A percentile compares a stretch with the other conserved stretches of the same genome.
Evolutionary conservation across 257 asterid genomes (phyloP).

Genomic region (Solanum medicagineum): DNA sequence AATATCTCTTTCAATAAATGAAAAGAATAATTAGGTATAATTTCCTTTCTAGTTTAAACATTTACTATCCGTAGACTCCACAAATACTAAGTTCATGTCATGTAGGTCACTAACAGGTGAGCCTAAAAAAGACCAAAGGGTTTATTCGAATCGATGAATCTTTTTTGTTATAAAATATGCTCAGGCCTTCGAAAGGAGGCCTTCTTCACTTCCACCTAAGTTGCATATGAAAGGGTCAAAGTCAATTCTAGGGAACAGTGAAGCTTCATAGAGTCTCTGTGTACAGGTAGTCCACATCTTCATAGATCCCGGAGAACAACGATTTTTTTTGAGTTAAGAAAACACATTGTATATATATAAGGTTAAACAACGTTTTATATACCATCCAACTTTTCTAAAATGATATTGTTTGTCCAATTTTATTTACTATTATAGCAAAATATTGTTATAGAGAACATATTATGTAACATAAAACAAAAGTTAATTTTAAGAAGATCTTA

Average conservation of each 20-base stretch:
- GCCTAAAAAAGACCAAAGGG: neutral
- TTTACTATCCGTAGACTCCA: neutral
- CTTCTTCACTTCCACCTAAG: too few species aligned
- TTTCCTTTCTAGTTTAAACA: neutral
- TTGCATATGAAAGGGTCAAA: too few species aligned
- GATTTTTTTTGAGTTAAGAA: too few species aligned
- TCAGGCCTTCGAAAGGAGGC: too few species aligned
- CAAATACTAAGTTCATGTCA: neutral
- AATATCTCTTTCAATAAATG: neutral
- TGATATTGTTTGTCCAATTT: fast-evolving
- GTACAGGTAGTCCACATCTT: too few species aligned
- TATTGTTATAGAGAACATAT: neutral
- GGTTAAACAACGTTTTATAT: neutral
- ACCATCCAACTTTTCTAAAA: neutral
- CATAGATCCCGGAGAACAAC: too few species aligned
- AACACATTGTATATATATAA: too few species aligned
- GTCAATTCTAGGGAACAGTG: too few species aligned
- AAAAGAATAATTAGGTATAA: neutral
- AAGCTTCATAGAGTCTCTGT: too few species aligned
- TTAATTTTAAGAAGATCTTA: neutral
- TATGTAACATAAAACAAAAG: neutral
- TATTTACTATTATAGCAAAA: fast-evolving
- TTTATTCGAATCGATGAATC: neutral
- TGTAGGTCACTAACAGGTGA: neutral
- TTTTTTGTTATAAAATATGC: too few species aligned